Conservation (phyloP, 148 eudicot genomes). For the Rhododendron molle region DNA sequence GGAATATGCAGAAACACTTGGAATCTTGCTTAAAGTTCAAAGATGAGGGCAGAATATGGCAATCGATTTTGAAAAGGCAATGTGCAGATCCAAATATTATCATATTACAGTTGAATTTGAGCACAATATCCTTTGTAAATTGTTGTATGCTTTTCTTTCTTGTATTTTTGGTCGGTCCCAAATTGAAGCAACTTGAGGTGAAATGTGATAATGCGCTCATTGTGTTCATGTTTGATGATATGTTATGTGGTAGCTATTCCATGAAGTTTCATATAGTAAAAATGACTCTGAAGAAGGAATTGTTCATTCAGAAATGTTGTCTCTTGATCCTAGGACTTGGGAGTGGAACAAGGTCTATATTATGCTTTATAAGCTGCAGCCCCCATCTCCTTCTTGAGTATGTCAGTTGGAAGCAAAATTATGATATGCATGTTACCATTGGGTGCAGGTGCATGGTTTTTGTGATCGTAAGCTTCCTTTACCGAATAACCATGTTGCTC, state of each 20-base stretch:
- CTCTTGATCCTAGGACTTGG: conserved; percentile 95
- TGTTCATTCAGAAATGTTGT: conserved; percentile 79
- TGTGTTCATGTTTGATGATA: background rate
- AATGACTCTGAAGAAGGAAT: conserved; percentile 77
- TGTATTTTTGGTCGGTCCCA: background rate
- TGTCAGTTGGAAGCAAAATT: background rate
- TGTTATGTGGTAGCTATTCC: conserved; percentile 80
- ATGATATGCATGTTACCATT: no score
- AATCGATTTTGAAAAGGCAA: background rate
- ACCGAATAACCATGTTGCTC: background rate
- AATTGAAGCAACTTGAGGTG: background rate
- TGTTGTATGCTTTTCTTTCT: background rate
- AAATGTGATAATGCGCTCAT: background rate
- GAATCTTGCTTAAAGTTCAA: background rate
- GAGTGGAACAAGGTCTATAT: conserved; percentile 88
- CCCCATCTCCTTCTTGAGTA: background rate
- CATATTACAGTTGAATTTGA: background rate
- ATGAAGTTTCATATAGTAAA: conserved; percentile 72
- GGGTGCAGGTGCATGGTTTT: no score
- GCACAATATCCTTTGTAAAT: background rate
- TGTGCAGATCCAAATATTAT: background rate
- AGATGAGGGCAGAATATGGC: background rate
- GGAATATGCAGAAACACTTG: background rate
- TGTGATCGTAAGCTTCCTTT: no score
- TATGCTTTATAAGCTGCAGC: conserved; percentile 10